Evolutionary conservation across 768 basidiomycete species (phyloP).

Genomic region (Tylopilus sp.): DNA sequence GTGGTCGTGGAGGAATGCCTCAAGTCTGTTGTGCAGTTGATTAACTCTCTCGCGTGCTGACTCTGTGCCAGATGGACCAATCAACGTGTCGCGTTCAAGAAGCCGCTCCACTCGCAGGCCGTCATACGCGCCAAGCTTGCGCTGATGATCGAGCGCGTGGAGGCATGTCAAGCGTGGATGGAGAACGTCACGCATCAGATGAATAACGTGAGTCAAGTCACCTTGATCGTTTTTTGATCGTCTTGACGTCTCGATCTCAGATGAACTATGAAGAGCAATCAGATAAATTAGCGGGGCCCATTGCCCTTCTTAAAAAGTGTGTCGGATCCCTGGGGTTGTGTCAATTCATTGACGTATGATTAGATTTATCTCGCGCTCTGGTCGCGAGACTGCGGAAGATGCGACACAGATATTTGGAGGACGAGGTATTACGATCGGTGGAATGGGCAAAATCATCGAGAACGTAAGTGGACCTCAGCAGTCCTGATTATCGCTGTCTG

Average conservation of each 20-base stretch:
- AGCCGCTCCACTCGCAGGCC: conserved; percentile 74
- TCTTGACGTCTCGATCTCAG: conserved; percentile 36
- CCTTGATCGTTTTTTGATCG: background rate
- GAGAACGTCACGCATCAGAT: conserved; percentile 90
- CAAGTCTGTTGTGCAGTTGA: conserved; percentile 46
- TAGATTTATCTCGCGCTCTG: conserved; percentile 64
- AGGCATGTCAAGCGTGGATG: conserved; percentile 84
- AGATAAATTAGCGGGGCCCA: conserved; percentile 81
- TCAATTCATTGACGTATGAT: background rate
- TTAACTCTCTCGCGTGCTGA: conserved; percentile 5
- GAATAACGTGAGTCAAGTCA: conserved; percentile 60
- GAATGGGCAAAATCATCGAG: conserved; percentile 84
- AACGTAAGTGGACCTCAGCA: conserved; percentile 57
- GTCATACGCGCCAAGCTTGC: conserved; percentile 89
- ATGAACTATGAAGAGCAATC: conserved; percentile 87
- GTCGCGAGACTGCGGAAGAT: conserved; percentile 54
- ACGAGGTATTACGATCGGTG: conserved; percentile 78
- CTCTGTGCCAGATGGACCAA: conserved; percentile 68
- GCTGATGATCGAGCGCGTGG: conserved; percentile 85
- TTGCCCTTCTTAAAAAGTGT: conserved; percentile 86
- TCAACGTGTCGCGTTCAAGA: conserved; percentile 89
- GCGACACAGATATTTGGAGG: conserved; percentile 89
- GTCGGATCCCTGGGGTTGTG: conserved; percentile 19
- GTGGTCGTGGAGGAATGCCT: conserved; percentile 86
- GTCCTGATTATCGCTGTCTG: background rate